A percentile compares a stretch with the other conserved stretches of the same genome.
Conservation (phyloP, 78 protist genomes). For the Dictyostelium intermedium region DNA sequence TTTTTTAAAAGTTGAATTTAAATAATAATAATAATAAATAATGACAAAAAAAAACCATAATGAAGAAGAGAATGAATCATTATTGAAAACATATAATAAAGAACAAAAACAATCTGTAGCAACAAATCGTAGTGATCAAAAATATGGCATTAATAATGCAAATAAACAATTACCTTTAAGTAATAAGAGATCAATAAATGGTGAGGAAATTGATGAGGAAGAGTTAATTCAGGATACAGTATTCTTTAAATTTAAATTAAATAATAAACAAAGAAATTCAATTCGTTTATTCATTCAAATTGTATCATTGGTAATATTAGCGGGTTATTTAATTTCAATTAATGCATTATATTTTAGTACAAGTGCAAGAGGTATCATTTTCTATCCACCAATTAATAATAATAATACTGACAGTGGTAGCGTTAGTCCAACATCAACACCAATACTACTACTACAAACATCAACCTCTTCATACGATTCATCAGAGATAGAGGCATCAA, state of each 20-base stretch:
- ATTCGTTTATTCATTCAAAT: background rate
- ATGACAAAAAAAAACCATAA: background rate
- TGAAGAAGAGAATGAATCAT: background rate
- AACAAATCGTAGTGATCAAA: background rate
- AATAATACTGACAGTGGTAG: background rate
- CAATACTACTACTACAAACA: background rate
- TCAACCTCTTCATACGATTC: background rate
- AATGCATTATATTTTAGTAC: constrained; percentile 12
- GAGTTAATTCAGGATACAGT: background rate
- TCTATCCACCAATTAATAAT: constrained; percentile 5
- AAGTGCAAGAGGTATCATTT: constrained; percentile 8
- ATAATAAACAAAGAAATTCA: background rate
- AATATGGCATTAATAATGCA: background rate
- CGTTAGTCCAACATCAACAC: background rate
- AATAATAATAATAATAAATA: background rate
- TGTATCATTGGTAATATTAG: background rate
- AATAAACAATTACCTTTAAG: background rate
- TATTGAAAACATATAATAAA: background rate
- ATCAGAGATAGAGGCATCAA: background rate
- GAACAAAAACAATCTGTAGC: background rate
- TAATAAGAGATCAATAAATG: background rate
- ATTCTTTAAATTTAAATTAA: background rate
- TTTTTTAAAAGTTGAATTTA: background rate
- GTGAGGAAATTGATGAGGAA: background rate
- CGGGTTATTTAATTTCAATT: constrained; percentile 20